phyloP scores from a whole-genome alignment of 495 filamentous ascomycete species.

The Amniculicola lignicola region DNA sequence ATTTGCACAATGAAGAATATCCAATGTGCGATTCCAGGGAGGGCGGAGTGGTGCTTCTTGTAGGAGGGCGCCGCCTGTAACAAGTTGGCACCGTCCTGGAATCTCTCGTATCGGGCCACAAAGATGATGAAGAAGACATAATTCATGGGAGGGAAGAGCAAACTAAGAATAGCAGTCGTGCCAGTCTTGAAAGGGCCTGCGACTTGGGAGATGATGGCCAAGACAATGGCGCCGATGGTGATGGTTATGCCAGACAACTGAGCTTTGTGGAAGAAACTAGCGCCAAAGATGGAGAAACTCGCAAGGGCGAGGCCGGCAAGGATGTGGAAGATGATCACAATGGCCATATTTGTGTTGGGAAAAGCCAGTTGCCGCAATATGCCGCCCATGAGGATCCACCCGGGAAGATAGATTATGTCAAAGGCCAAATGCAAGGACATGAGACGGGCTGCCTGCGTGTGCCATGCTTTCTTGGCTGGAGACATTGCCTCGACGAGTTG shows the following conservation, averaged over 20 bases:
- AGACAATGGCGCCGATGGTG: slow-evolving; percentile 43
- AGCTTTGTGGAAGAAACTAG: slow-evolving; percentile 48
- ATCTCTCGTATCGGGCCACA: slow-evolving; percentile 38
- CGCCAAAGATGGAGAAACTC: slow-evolving; percentile 45
- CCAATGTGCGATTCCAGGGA: slow-evolving; percentile 67
- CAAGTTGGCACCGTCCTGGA: slow-evolving; percentile 31
- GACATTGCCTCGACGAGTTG: slow-evolving; percentile 47
- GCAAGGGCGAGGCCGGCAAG: slow-evolving; percentile 44
- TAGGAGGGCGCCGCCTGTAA: slow-evolving; percentile 34
- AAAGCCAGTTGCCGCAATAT: slow-evolving; percentile 44
- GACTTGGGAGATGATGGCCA: slow-evolving; percentile 47
- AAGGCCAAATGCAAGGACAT: slow-evolving; percentile 43
- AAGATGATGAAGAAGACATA: slow-evolving; percentile 44
- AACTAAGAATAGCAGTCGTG: slow-evolving; percentile 33
- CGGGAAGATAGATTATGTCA: slow-evolving; percentile 48
- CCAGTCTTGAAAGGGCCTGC: slow-evolving; percentile 38
- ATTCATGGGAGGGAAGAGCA: slow-evolving; percentile 44
- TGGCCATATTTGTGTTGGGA: slow-evolving; percentile 38
- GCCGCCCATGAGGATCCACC: slow-evolving; percentile 44
- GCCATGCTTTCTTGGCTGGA: slow-evolving; percentile 40
- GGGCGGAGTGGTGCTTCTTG: slow-evolving; percentile 52
- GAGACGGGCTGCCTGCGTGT: slow-evolving; percentile 41
- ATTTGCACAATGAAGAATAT: slow-evolving; percentile 71
- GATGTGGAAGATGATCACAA: slow-evolving; percentile 45
- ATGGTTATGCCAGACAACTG: slow-evolving; percentile 49